Evolutionary conservation across 2,329 filamentous ascomycete genomes (phyloP), one percentile per base, ranked within the genome.

Genomic region (Botrytis porri): DNA sequence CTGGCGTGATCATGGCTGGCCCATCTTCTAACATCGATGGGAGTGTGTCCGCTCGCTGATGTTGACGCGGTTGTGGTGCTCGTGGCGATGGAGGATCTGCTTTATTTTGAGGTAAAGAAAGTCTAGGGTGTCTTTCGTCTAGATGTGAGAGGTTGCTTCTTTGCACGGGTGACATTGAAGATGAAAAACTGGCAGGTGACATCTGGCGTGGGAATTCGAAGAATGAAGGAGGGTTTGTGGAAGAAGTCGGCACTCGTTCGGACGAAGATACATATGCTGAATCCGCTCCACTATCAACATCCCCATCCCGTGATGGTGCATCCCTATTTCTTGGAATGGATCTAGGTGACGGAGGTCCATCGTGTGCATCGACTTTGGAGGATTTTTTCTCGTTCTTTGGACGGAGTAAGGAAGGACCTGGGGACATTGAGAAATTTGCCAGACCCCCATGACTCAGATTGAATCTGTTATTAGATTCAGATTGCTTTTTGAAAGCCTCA

Each of bases 401-500:
- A 6, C 76, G 75, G 16, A 67, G 25, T 22, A 48, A n/a, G 41
- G 73, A 66, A 29, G 74, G 67, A 63, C 77, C 76, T 9, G 80
- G 79, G 8, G 78, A 77, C 25, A 82, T 82, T 37, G 82, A 81
- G 74, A 88, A 86, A 73, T 87, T 84, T 1, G 84, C 83, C 81
- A 73, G 84, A 82, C 79, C 80, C 37, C 80, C 79, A 77, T 81
- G 80, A 35, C 79, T 75, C 14, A 91, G 81, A 48, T 81, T 85
- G 76, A 88, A 88, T 57, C 82, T 82, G 64, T 81, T 84, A 77
- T 90, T 90, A 51, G 88, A 85, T 78, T 95, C 92, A n/a, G 89
- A 88, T 79, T 94, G 91, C 75, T 87, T 89, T 77, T 86, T 87
- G 80, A 97, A 95, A 3, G 92, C 91, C 80, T 95, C 93, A 75